Percentiles rank a stretch among this genome's conserved stretches.
phyloP scores from a whole-genome alignment of 768 basidiomycete species.

The Russula vinacea region DNA sequence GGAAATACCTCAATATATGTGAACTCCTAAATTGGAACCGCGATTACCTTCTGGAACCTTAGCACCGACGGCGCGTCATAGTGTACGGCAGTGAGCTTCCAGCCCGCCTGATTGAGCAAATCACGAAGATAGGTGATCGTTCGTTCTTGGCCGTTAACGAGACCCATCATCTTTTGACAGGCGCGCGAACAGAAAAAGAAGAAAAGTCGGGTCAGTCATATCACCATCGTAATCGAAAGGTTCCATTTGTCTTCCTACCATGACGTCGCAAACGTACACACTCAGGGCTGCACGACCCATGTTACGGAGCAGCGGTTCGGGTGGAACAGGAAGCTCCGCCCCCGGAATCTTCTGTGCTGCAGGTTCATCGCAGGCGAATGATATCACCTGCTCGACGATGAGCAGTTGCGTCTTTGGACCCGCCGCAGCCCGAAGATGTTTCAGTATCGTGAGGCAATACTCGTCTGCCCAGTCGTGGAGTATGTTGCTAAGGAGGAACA shows the following conservation, averaged over 20 bases:
- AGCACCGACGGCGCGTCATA: neutral
- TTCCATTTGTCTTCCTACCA: slow-evolving; percentile 20
- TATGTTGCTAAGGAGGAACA: neutral
- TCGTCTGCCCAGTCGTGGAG: slow-evolving; percentile 36
- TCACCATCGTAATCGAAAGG: too few species aligned
- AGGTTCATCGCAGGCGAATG: slow-evolving; percentile 31
- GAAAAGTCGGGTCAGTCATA: neutral
- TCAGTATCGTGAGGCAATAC: slow-evolving; percentile 25
- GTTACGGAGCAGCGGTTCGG: slow-evolving; percentile 32
- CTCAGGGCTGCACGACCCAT: slow-evolving; percentile 27
- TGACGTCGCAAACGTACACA: slow-evolving; percentile 28
- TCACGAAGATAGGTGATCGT: slow-evolving; percentile 11
- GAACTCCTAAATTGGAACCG: neutral
- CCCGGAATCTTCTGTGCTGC: slow-evolving; percentile 23
- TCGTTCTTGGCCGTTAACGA: slow-evolving; percentile 11
- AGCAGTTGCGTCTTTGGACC: slow-evolving; percentile 32
- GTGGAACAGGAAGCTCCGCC: slow-evolving; percentile 24
- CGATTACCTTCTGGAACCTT: slow-evolving; percentile 1
- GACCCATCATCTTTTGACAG: slow-evolving; percentile 5
- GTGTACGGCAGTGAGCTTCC: slow-evolving; percentile 9
- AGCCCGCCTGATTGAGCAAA: neutral
- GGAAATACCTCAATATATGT: neutral
- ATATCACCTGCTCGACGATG: slow-evolving; percentile 32
- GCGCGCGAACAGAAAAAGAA: neutral
- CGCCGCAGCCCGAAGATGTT: slow-evolving; percentile 20